Evolutionary conservation across 129 eudicot genomes (phyloP).

Genomic region (Ambrosia artemisiifolia): DNA sequence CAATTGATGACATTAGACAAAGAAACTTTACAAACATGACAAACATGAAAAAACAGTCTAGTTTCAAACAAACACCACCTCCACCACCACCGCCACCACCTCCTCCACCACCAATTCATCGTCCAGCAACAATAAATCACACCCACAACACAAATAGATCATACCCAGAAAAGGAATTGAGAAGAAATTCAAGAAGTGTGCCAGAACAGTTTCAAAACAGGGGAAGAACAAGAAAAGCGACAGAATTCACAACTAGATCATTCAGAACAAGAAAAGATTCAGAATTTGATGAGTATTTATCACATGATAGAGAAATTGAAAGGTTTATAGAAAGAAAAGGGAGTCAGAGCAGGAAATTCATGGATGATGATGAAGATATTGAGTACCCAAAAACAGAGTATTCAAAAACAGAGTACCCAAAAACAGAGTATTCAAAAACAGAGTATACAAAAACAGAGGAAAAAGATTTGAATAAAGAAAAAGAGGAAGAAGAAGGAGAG

Average conservation of each 20-base stretch:
- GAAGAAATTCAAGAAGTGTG: conserved; percentile 39
- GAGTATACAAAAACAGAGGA: conserved; percentile 21
- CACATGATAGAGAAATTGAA: conserved; percentile 30
- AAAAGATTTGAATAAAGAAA: conserved; percentile 7
- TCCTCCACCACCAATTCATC: conserved; percentile 32
- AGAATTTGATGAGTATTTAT: conserved; percentile 19
- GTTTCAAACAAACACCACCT: conserved; percentile 48
- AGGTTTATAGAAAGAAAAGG: conserved; percentile 31
- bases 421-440: conserved; percentile 27
- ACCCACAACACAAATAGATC: conserved; percentile 5
- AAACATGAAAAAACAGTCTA: not conserved
- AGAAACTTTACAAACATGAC: conserved; percentile 32
- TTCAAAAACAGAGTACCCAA: conserved; percentile 23
- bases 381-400: conserved; percentile 28
- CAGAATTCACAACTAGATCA: conserved; percentile 23
- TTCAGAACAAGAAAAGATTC: conserved; percentile 27
- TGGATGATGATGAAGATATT: conserved; percentile 7
- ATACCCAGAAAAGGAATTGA: conserved; percentile 33
- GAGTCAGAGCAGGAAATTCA: conserved; percentile 14
- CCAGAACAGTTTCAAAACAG: conserved; percentile 22
- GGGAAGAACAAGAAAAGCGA: conserved; percentile 6
- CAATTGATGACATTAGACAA: conserved; percentile 42
- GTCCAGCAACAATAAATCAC: conserved; percentile 24
- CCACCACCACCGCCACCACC: conserved; percentile 70
- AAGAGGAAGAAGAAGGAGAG: conserved; percentile 33